These are phyloP conservation scores for Vanderwaltozyma tropicalis DNA, from an alignment of 805 yeast genomes.

Conservation along the genomic window DNA sequence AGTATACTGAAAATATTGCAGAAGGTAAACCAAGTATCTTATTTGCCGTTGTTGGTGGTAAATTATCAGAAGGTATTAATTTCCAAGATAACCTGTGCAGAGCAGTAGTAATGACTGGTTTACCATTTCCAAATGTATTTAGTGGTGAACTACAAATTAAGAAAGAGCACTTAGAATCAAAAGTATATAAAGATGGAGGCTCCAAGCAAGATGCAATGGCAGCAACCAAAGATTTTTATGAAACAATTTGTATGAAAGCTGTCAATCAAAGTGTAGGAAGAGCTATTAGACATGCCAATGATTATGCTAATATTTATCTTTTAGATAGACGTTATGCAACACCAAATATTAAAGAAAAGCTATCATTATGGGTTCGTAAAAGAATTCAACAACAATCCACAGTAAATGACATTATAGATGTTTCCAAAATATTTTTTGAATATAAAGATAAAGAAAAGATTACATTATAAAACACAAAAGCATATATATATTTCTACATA, in stretches of 20 bases:
- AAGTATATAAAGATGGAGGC: slow-evolving; percentile 39
- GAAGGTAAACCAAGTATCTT: slow-evolving; percentile 48
- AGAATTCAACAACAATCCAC: slow-evolving; percentile 22
- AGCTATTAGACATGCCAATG: slow-evolving; percentile 74
- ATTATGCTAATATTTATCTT: slow-evolving; percentile 66
- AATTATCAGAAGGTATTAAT: slow-evolving; percentile 87
- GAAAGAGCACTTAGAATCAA: slow-evolving; percentile 49
- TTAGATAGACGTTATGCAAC: slow-evolving; percentile 53
- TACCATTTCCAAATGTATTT: slow-evolving; percentile 79
- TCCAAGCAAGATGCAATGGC: slow-evolving; percentile 35
- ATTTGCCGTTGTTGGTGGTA: slow-evolving; percentile 86
- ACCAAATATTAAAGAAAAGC: slow-evolving; percentile 40
- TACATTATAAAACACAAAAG: not conserved
- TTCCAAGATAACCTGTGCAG: slow-evolving; percentile 83
- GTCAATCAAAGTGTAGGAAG: slow-evolving; percentile 90
- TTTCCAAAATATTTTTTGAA: slow-evolving; percentile 19
- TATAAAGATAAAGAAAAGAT: not conserved
- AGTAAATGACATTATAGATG: slow-evolving; percentile 11
- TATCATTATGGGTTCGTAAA: slow-evolving; percentile 68
- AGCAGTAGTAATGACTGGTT: slow-evolving; percentile 74
- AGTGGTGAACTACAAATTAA: slow-evolving; percentile 76
- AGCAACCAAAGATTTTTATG: slow-evolving; percentile 52
- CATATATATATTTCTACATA: not conserved
- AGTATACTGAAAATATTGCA: slow-evolving; percentile 38
- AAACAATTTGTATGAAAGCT: slow-evolving; percentile 71